Conservation (phyloP, 1,284 basidiomycete genomes). For the Pseudozyma sp. region DNA sequence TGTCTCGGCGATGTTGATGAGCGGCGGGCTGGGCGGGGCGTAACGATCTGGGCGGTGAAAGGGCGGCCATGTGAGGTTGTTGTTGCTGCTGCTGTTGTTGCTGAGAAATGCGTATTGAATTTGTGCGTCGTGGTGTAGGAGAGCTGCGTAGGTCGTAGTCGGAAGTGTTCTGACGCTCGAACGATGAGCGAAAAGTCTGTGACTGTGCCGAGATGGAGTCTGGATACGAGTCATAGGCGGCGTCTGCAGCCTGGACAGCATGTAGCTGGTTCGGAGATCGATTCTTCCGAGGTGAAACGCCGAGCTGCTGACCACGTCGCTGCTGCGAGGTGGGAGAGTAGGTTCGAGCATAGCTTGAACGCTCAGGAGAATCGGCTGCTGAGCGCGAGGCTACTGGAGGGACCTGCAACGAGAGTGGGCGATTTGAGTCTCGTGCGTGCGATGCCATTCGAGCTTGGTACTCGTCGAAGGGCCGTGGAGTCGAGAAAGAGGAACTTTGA, state of each 20-base stretch:
- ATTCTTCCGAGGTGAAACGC: conserved; percentile 21
- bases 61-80: conserved; percentile 1
- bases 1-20: conserved; percentile 10
- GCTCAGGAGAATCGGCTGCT: conserved; percentile 18
- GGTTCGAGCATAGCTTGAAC: conserved; percentile 13
- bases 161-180: conserved; percentile 12
- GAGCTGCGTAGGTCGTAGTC: conserved; percentile 9
- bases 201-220: conserved; percentile 19
- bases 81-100: conserved; percentile 8
- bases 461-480: conserved; percentile 37
- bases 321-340: conserved; percentile 10
- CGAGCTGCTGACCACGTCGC: conserved; percentile 27
- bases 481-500: conserved; percentile 29
- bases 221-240: conserved; percentile 28
- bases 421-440: conserved; percentile 10
- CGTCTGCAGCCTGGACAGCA: conserved; percentile 1
- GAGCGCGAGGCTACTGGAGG: conserved; percentile 19
- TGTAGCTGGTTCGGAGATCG: conserved; percentile 11
- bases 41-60: conserved; percentile 18
- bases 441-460: conserved; percentile 38
- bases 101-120: not conserved
- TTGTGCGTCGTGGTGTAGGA: not conserved
- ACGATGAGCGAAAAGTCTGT: conserved; percentile 9
- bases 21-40: conserved; percentile 22
- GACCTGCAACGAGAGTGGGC: conserved; percentile 29